Evolutionary conservation across 2,329 filamentous ascomycete species (phyloP).

Genomic region (Mollisia scopiformis): DNA sequence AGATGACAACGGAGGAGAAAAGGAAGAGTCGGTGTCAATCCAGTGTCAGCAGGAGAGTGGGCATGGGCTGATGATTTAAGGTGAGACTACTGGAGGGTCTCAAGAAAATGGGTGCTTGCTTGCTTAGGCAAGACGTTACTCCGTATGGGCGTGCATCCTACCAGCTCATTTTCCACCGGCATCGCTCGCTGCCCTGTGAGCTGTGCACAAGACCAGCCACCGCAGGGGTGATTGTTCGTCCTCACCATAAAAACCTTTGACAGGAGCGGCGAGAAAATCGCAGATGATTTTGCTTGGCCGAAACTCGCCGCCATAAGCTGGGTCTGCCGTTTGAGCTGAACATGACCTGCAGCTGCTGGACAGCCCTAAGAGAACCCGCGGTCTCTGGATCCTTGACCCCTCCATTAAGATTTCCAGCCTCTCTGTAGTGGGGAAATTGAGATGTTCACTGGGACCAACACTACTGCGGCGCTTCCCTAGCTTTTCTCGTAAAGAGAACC

Average conservation of each 20-base stretch:
- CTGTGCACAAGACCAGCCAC: conserved; percentile 16
- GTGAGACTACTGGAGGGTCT: conserved; percentile 12
- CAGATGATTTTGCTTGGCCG: neutral
- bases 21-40: conserved; percentile 26
- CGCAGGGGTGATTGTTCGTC: neutral
- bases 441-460: neutral
- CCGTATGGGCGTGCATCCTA: neutral
- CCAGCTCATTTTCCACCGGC: neutral
- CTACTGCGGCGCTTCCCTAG: conserved; percentile 3
- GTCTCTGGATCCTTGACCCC: neutral
- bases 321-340: neutral
- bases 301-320: neutral
- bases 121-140: neutral
- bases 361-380: neutral
- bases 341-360: neutral
- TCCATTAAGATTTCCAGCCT: neutral
- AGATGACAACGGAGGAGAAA: conserved; percentile 1
- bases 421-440: neutral
- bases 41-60: conserved; percentile 33
- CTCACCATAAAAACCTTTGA: neutral
- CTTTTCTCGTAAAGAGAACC: conserved; percentile 12
- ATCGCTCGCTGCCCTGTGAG: conserved; percentile 1
- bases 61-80: conserved; percentile 30
- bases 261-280: neutral
- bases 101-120: neutral